A percentile compares a stretch with the other conserved stretches of the same genome.
Conservation (phyloP, 495 filamentous ascomycete species). For the Pseudotulostoma volvatum region DNA sequence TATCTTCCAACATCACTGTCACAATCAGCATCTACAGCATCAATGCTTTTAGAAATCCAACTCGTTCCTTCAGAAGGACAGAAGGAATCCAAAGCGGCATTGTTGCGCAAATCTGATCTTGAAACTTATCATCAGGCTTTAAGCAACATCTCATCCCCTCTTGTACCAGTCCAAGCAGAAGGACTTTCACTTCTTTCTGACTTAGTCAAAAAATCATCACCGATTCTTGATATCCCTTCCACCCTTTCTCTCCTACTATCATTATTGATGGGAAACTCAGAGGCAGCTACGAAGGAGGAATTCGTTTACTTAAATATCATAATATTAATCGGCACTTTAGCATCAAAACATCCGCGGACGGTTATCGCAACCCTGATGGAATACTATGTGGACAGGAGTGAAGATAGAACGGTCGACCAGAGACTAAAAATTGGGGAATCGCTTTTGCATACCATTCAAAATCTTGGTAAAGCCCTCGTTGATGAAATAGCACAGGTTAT, state of each 20-base stretch:
- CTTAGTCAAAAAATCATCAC: conserved; percentile 43
- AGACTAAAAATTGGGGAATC: conserved; percentile 61
- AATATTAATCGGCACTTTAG: conserved; percentile 49
- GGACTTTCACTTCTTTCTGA: conserved; percentile 54
- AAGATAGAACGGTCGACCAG: conserved; percentile 43
- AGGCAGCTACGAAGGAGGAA: conserved; percentile 37
- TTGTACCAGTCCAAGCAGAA: conserved; percentile 62
- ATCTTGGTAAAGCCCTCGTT: conserved; percentile 42
- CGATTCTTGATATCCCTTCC: conserved; percentile 54
- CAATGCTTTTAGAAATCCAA: conserved; percentile 38
- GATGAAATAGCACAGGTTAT: conserved; percentile 40
- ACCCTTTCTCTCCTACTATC: conserved; percentile 50
- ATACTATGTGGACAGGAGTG: conserved; percentile 46
- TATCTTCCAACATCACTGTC: conserved; percentile 19
- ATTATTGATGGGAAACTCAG: conserved; percentile 39
- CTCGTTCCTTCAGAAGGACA: conserved; percentile 35
- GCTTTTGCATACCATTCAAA: conserved; percentile 49
- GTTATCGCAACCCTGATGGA: conserved; percentile 51
- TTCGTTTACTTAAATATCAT: conserved; percentile 60
- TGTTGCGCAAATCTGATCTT: conserved; percentile 41
- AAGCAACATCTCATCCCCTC: conserved; percentile 56
- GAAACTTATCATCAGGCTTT: conserved; percentile 57
- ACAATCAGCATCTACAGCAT: conserved; percentile 35
- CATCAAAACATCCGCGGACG: conserved; percentile 46
- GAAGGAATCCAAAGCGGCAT: conserved; percentile 19